These are phyloP conservation scores for Amylocarpus encephaloides DNA, from an alignment of 2,329 filamentous ascomycete genomes.

Conservation along the genomic window DNA sequence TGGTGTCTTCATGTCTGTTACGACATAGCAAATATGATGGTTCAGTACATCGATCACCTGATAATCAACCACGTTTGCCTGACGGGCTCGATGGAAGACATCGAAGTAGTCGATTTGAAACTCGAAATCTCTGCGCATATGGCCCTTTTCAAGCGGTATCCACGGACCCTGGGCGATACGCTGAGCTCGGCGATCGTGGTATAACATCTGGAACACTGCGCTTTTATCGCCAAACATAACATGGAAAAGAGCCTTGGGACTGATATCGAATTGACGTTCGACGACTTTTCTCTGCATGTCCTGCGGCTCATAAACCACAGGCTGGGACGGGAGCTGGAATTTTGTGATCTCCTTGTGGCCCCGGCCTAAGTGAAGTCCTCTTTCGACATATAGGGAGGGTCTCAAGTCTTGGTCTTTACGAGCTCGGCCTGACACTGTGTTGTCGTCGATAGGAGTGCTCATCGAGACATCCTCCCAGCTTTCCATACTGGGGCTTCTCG, in stretches of 20 bases:
- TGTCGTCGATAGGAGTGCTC: slow-evolving; percentile 54
- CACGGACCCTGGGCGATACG: slow-evolving; percentile 84
- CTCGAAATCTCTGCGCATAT: slow-evolving; percentile 70
- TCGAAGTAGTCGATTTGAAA: slow-evolving; percentile 68
- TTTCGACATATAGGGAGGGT: slow-evolving; percentile 55
- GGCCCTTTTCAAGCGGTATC: slow-evolving; percentile 62
- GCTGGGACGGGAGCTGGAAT: slow-evolving; percentile 73
- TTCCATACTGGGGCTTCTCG: slow-evolving; percentile 67
- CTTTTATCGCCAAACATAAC: slow-evolving; percentile 96
- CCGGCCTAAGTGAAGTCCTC: slow-evolving; percentile 45
- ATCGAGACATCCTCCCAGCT: slow-evolving; percentile 83
- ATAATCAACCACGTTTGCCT: slow-evolving; percentile 65
- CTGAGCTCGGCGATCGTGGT: slow-evolving; percentile 73
- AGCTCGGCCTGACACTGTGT: slow-evolving; percentile 37
- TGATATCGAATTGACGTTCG: slow-evolving; percentile 81
- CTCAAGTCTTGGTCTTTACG: slow-evolving; percentile 45
- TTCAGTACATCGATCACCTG: slow-evolving; percentile 81
- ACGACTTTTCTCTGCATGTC: slow-evolving; percentile 70
- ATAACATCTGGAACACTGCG: slow-evolving; percentile 85
- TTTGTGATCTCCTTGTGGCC: slow-evolving; percentile 41
- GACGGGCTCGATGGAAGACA: slow-evolving; percentile 55
- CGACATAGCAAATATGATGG: slow-evolving; percentile 65
- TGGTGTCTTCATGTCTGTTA: slow-evolving; percentile 54
- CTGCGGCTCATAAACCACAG: slow-evolving; percentile 77
- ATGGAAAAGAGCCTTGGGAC: slow-evolving; percentile 90